These are phyloP conservation scores for Cystobasidium slooffiae DNA, from an alignment of 1,284 basidiomycete genomes.

Conservation along the genomic window DNA sequence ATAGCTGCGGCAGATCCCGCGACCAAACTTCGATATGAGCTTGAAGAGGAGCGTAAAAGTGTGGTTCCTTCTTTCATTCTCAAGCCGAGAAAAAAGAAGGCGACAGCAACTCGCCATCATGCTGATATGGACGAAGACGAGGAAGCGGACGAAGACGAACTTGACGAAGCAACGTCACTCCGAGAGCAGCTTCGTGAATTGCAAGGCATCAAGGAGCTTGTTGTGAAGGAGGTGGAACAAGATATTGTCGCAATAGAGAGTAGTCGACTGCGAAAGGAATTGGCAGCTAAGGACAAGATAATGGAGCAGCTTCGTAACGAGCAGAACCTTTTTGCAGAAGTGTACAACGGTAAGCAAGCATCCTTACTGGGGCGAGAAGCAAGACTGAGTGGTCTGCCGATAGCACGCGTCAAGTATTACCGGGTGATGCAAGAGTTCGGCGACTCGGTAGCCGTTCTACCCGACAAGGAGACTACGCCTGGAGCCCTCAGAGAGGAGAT, in stretches of 20 bases:
- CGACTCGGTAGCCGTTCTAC: conserved; percentile 29
- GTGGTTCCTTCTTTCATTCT: conserved; percentile 19
- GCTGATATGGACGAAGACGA: background rate
- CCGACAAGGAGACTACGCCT: background rate
- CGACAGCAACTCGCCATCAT: conserved; percentile 6
- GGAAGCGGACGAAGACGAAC: conserved; percentile 1
- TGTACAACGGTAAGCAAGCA: conserved; percentile 45
- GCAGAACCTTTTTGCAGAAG: conserved; percentile 42
- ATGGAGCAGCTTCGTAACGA: conserved; percentile 48
- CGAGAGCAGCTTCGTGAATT: conserved; percentile 16
- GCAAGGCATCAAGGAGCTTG: conserved; percentile 25
- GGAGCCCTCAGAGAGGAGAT: conserved; percentile 45
- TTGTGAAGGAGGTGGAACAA: conserved; percentile 10
- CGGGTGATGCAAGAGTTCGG: conserved; percentile 46
- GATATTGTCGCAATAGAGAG: conserved; percentile 10
- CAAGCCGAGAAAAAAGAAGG: background rate
- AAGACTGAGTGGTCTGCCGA: too few species aligned
- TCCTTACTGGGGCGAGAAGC: too few species aligned
- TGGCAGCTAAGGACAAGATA: conserved; percentile 47
- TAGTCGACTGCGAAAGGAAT: conserved; percentile 25
- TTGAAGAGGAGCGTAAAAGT: conserved; percentile 25
- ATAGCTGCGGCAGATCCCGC: conserved; percentile 40
- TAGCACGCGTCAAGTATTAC: conserved; percentile 49
- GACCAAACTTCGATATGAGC: conserved; percentile 24
- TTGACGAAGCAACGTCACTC: conserved; percentile 2